Conservation (phyloP, 805 yeast species). For the Kurtzmaniella fragi region DNA sequence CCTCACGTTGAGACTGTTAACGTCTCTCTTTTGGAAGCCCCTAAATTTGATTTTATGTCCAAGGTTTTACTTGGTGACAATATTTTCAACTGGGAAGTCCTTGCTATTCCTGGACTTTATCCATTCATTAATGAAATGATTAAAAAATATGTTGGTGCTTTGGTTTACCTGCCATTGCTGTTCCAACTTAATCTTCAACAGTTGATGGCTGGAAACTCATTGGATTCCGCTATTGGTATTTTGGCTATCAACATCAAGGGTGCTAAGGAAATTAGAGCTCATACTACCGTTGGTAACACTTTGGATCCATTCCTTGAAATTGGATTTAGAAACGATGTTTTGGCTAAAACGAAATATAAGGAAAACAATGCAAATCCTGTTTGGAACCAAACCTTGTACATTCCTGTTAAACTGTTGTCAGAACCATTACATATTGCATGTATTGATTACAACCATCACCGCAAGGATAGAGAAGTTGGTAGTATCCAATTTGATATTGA, state of each 20-base stretch:
- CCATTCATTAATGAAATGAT: constrained; percentile 82
- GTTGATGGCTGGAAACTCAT: constrained; percentile 74
- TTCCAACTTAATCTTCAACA: constrained; percentile 92
- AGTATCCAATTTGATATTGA: constrained; percentile 69
- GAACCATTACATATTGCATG: constrained; percentile 76
- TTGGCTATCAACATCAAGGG: constrained; percentile 61
- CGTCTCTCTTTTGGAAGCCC: constrained; percentile 79
- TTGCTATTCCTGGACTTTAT: constrained; percentile 81
- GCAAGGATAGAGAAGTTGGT: constrained; percentile 81
- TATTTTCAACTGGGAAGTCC: constrained; percentile 80
- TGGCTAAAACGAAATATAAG: constrained; percentile 67
- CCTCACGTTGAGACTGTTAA: constrained; percentile 94
- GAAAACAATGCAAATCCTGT: constrained; percentile 65
- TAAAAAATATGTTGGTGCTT: constrained; percentile 81
- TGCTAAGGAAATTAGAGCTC: constrained; percentile 66
- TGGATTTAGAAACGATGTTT: constrained; percentile 52
- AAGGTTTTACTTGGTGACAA: constrained; percentile 69
- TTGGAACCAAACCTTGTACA: constrained; percentile 76
- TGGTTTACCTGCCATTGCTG: constrained; percentile 84
- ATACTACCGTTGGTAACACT: constrained; percentile 68
- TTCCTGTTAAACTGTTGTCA: constrained; percentile 68
- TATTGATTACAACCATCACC: constrained; percentile 72
- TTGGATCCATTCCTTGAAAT: constrained; percentile 85
- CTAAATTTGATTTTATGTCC: constrained; percentile 80
- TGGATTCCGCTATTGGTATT: constrained; percentile 82